Conservation (phyloP, 148 eudicot genomes). For the Cornus controversa region DNA sequence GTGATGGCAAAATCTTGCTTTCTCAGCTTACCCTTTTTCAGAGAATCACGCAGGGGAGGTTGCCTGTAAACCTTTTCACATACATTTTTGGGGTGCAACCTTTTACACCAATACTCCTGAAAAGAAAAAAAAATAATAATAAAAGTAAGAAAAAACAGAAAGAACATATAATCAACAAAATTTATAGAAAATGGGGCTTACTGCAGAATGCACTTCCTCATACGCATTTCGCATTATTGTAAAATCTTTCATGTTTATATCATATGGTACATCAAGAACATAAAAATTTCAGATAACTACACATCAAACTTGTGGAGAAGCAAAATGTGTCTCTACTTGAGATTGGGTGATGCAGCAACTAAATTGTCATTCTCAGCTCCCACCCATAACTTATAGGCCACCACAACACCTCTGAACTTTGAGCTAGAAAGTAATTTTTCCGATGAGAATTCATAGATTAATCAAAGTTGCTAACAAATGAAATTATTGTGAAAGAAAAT, state of each 20-base stretch:
- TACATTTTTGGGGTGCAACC: constrained; percentile 94
- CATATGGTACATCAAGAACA: not conserved
- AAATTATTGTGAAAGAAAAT: too few relatives aligned
- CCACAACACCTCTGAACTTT: not conserved
- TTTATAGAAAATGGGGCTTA: not conserved
- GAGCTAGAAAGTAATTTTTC: too few relatives aligned
- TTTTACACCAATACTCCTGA: constrained; percentile 99
- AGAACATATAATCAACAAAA: constrained; percentile 2
- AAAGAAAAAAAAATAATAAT: constrained; percentile 9
- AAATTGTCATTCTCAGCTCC: not conserved
- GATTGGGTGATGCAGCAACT: not conserved
- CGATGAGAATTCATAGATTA: too few relatives aligned
- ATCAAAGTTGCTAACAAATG: too few relatives aligned
- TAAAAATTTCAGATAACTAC: not conserved
- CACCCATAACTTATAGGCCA: not conserved
- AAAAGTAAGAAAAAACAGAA: constrained; percentile 2
- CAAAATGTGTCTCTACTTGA: not conserved
- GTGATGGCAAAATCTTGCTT: constrained; percentile 87
- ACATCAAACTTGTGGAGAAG: not conserved
- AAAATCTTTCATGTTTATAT: not conserved
- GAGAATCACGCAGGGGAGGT: constrained; percentile 86
- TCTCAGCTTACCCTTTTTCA: constrained; percentile 70
- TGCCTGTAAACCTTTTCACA: constrained; percentile 97
- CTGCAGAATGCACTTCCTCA: not conserved
- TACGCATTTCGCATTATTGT: not conserved